Percentiles rank a stretch among this genome's conserved stretches.
Evolutionary conservation across 305 asterid genomes (phyloP).

Genomic region (Fraxinus albicans): DNA sequence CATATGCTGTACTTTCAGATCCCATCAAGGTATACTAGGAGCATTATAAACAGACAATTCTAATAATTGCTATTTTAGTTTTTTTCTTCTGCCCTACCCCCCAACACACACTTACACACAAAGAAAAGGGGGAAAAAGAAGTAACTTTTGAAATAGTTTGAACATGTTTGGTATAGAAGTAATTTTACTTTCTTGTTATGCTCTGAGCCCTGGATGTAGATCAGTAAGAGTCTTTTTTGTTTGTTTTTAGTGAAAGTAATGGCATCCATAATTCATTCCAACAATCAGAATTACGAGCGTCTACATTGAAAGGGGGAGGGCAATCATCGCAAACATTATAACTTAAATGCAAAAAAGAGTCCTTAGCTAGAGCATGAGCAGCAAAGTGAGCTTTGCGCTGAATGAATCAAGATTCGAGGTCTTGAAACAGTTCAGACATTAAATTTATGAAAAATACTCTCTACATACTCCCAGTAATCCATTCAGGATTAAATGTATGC

Average conservation of each 20-base stretch:
- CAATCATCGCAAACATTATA: neutral
- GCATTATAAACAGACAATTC: neutral
- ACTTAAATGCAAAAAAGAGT: neutral
- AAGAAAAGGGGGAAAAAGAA: neutral
- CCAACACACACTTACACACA: neutral
- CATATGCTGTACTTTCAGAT: conserved; percentile 86
- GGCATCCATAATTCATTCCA: neutral
- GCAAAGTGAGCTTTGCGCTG: neutral
- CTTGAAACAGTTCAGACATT: neutral
- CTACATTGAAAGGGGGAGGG: neutral
- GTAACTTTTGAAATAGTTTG: too few relatives aligned
- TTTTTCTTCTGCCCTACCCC: neutral
- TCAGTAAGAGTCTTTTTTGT: neutral
- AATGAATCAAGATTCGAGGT: neutral
- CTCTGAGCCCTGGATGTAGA: neutral
- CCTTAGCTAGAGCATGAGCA: neutral
- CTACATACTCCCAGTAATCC: neutral
- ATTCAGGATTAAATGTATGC: neutral
- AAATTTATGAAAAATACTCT: neutral
- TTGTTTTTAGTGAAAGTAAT: neutral
- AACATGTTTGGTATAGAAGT: neutral
- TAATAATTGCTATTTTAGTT: neutral
- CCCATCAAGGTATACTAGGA: conserved; percentile 57
- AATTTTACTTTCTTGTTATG: neutral
- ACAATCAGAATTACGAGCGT: neutral